Evolutionary conservation across 2,329 filamentous ascomycete genomes (phyloP).

Genomic region (Ascochyta clinopodiicola): DNA sequence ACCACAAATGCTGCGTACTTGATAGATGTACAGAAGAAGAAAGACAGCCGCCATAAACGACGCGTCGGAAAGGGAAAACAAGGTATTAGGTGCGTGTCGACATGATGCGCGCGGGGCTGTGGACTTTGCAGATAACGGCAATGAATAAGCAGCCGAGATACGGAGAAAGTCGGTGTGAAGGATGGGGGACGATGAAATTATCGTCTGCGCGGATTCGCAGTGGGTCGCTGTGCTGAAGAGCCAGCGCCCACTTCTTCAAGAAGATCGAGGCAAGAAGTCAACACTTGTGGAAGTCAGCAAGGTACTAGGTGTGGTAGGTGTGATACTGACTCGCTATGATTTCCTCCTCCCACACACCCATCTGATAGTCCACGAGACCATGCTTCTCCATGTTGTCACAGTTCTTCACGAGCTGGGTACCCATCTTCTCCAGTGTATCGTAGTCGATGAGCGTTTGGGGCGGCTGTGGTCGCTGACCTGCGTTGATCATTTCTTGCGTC

Average conservation of each 20-base stretch:
- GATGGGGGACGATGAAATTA: constrained; percentile 23
- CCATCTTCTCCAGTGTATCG: constrained; percentile 77
- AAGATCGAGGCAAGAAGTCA: constrained; percentile 61
- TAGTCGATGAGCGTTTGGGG: constrained; percentile 71
- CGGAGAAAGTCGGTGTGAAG: not conserved
- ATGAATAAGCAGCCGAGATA: constrained; percentile 18
- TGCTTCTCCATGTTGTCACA: constrained; percentile 88
- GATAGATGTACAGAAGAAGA: constrained; percentile 39
- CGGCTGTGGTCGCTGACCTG: constrained; percentile 62
- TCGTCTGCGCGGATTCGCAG: constrained; percentile 44
- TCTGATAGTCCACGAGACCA: constrained; percentile 96
- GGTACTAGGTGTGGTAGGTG: not conserved
- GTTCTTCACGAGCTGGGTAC: constrained; percentile 78
- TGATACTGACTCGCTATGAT: constrained; percentile 77
- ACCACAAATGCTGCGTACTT: constrained; percentile 24
- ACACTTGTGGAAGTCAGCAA: constrained; percentile 50
- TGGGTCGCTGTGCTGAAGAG: constrained; percentile 39
- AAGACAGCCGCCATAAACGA: constrained; percentile 9
- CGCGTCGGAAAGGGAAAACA: constrained; percentile 7
- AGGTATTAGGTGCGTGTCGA: constrained; percentile 20
- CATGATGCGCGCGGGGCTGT: constrained; percentile 9
- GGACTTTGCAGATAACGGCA: constrained; percentile 18
- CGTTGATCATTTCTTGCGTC: constrained; percentile 64
- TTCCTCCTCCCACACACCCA: constrained; percentile 94
- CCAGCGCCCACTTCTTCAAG: constrained; percentile 53